Evolutionary conservation across 345 rosid genomes (phyloP).

Genomic region (Laguncularia racemosa): DNA sequence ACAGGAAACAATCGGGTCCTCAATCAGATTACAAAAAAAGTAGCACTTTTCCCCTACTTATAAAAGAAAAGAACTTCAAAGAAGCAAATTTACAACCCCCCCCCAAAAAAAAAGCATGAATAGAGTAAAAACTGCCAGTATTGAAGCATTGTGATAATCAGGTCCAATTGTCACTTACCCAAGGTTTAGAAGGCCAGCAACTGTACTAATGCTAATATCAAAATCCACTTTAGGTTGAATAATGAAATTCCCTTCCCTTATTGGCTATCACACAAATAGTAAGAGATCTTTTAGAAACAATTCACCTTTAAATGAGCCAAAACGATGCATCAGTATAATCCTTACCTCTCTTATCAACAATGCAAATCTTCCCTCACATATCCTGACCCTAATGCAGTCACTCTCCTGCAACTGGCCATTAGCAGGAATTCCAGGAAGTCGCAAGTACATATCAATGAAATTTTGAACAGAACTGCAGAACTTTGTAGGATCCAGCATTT

Average conservation of each 20-base stretch:
- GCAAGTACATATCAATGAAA: constrained; percentile 80
- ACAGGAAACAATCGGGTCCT: too few species aligned
- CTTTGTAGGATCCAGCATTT: constrained; percentile 73
- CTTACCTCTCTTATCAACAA: constrained; percentile 88
- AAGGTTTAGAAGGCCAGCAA: constrained; percentile 95
- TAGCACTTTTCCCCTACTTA: too few species aligned
- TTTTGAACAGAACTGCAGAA: constrained; percentile 91
- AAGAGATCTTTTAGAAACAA: constrained; percentile 15
- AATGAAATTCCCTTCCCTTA: constrained; percentile 97
- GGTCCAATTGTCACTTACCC: constrained; percentile 51
- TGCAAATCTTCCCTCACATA: constrained; percentile 98
- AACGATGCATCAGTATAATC: neutral
- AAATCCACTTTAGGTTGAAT: constrained; percentile 99
- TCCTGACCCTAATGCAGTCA: constrained; percentile 96
- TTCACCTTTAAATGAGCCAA: constrained; percentile 11
- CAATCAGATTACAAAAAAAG: too few species aligned
- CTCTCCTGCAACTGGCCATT: constrained; percentile 83
- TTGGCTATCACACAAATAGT: constrained; percentile 51
- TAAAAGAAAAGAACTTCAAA: too few species aligned
- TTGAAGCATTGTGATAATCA: constrained; percentile 3
- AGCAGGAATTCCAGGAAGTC: constrained; percentile 80
- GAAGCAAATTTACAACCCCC: too few species aligned
- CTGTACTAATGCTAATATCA: constrained; percentile 95
- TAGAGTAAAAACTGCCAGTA: neutral
- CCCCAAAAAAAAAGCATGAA: neutral